Base-by-base conservation (phyloP, 2,329 filamentous ascomycete species). In the Stagonosporopsis chrysanthemi region DNA sequence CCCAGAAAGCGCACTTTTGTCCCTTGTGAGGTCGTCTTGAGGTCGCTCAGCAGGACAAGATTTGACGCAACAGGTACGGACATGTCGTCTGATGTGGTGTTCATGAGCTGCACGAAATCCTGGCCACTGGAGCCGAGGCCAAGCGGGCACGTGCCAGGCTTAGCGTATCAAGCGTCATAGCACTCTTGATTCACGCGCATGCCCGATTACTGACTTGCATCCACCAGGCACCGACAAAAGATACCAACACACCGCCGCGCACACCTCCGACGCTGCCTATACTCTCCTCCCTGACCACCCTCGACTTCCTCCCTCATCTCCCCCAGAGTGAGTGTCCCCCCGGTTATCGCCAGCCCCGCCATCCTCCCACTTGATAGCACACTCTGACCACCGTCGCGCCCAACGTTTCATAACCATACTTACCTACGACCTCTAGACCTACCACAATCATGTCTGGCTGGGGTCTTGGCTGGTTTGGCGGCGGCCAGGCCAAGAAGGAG, bases 1-100 rank as follows among this genome's bases (percentile, higher is more conserved):
- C 92, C 93, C 47, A 98, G 78, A 75, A 98, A 96, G 60, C 94
- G 88, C 59, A 97, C 89, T 79, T 98, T 98, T n/a, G 87, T 85
- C n/a, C 85, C 85, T 4, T 72, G 58, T 22, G 77, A 75, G 43
- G 82, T 79, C 54, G 80, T 71, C 1, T 79, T 78, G n/a, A 82
- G 64, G 49, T 82, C 77, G 11, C 72, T 73, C 29, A 82, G 67
- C 38, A 81, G 71, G 58, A 88, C 86, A 9, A 82, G 73, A 31
- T 65, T 75, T 44, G 76, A 78, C 14, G 91, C 84, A 29, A 86
- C 78, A 26, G 90, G 90, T 33, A 66, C 69, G 57, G 71, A 75
- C 76, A 72, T 72, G 63, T 44, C 56, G 60, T 52, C 54, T 57
- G 43, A 52, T 52, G 22, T 28, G 44, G 45, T 53, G 44, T 36